Conservation (phyloP, 208 protist species). For the Trichomonas tenax region DNA sequence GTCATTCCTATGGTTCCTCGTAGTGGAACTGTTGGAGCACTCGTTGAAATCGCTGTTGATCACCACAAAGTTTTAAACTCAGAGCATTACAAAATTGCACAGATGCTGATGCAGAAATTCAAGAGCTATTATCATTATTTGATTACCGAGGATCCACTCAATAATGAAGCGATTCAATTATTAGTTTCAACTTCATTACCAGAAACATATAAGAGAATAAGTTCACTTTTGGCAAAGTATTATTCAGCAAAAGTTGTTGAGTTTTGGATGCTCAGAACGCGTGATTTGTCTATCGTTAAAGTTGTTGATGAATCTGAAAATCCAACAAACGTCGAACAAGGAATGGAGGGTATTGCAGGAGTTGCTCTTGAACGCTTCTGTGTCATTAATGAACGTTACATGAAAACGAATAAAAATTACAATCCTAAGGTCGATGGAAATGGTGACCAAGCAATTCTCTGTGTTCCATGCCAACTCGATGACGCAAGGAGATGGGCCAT, state of each 20-base stretch:
- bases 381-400: background rate
- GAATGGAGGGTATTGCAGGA: background rate
- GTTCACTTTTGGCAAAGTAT: background rate
- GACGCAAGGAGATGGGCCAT: background rate
- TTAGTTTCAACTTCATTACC: background rate
- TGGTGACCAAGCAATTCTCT: background rate
- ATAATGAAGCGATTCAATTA: background rate
- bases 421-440: background rate
- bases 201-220: background rate
- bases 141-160: background rate
- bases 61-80: background rate
- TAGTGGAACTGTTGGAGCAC: background rate
- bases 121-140: background rate
- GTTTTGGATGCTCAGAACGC: background rate
- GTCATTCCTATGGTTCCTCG: background rate
- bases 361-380: background rate
- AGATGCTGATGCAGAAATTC: background rate
- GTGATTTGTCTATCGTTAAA: background rate
- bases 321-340: background rate
- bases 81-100: background rate
- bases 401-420: background rate
- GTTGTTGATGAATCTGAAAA: background rate
- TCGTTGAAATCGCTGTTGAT: background rate
- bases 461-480: background rate
- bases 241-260: background rate